Evolutionary conservation across 371 early-diverging fungal species (phyloP).

Genomic region (Encephalitozoon cuniculi): DNA sequence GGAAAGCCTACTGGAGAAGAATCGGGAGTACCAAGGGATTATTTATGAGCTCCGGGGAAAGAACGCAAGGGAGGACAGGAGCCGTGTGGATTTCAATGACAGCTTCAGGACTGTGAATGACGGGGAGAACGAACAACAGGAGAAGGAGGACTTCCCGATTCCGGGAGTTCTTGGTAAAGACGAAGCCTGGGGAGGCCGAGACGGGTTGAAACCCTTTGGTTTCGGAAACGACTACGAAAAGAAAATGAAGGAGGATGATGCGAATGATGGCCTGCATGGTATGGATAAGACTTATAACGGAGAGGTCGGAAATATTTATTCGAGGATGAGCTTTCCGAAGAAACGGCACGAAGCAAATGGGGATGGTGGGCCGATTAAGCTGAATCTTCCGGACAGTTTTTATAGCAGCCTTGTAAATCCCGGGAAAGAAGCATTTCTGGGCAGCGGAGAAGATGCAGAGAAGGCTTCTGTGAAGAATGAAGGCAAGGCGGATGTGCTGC

Average conservation of each 20-base stretch:
- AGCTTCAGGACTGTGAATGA: conserved; percentile 28
- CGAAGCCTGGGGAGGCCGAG: background rate
- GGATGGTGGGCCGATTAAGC: background rate
- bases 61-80: background rate
- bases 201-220: conserved; percentile 4
- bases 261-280: background rate
- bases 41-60: conserved; percentile 12
- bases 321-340: background rate
- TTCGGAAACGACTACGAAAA: conserved; percentile 19
- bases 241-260: background rate
- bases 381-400: background rate
- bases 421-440: background rate
- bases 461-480: too few relatives aligned
- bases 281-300: background rate
- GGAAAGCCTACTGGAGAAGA: conserved; percentile 21
- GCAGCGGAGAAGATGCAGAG: background rate
- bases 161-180: background rate
- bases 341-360: background rate
- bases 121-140: background rate
- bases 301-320: background rate
- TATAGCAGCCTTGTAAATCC: background rate
- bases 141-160: background rate
- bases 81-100: background rate
- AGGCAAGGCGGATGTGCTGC: background rate
- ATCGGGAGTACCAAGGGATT: conserved; percentile 30